Conservation (phyloP, 345 rosid genomes). For the Microcos paniculata region DNA sequence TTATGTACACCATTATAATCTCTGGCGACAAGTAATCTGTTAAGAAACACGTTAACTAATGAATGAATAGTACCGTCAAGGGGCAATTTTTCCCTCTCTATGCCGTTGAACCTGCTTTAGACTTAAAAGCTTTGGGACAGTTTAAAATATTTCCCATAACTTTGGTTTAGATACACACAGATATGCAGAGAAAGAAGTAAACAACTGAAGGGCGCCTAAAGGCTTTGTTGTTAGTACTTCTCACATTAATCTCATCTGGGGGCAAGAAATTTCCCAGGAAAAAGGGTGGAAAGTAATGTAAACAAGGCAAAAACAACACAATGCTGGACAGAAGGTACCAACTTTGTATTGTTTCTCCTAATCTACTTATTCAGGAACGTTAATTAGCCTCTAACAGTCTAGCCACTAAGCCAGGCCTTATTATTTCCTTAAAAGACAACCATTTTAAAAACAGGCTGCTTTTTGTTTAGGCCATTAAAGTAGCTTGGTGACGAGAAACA, state of each 20-base stretch:
- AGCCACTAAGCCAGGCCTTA: not conserved
- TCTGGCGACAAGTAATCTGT: too few relatives aligned
- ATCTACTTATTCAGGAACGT: slow-evolving; percentile 15
- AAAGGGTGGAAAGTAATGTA: slow-evolving; percentile 7
- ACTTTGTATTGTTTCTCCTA: not conserved
- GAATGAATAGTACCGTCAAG: too few relatives aligned
- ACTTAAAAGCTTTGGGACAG: too few relatives aligned
- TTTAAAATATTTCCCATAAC: too few relatives aligned
- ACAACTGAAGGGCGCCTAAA: not conserved
- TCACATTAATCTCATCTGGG: not conserved
- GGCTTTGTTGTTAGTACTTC: not conserved
- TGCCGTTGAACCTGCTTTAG: too few relatives aligned
- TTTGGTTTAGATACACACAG: too few relatives aligned
- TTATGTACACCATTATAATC: too few relatives aligned
- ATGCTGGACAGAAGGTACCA: not conserved
- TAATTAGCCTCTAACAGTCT: not conserved
- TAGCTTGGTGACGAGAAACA: not conserved
- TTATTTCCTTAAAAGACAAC: not conserved
- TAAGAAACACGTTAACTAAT: too few relatives aligned
- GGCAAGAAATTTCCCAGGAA: slow-evolving; percentile 6
- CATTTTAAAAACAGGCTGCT: not conserved
- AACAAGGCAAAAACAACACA: slow-evolving; percentile 13
- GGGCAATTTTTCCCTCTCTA: too few relatives aligned
- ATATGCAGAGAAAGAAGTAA: not conserved
- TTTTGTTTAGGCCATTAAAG: not conserved